Evolutionary conservation across 345 rosid species (phyloP).

Genomic region (Brassica nigra): DNA sequence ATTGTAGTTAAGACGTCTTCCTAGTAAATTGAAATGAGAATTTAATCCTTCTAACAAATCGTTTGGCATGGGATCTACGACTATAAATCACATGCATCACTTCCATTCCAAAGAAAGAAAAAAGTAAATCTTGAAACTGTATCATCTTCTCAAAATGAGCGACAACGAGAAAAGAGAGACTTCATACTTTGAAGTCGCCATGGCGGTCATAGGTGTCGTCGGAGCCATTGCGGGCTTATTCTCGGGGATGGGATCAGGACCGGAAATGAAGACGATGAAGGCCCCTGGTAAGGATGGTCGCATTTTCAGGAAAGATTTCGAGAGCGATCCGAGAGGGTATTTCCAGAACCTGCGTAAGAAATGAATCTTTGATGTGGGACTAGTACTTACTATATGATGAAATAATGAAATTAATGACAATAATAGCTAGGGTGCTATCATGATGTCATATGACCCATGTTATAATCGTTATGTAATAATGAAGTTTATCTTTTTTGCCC

Average conservation of each 20-base stretch:
- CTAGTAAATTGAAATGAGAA: conserved; percentile 12
- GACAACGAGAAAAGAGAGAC: background rate
- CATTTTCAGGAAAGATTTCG: conserved; percentile 13
- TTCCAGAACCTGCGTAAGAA: conserved; percentile 30
- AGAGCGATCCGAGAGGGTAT: conserved; percentile 20
- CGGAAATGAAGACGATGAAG: conserved; percentile 15
- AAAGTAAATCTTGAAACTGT: background rate
- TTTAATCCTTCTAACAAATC: conserved; percentile 6
- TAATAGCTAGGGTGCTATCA: background rate
- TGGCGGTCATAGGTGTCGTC: conserved; percentile 10
- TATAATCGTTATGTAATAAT: background rate
- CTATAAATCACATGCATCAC: conserved; percentile 20
- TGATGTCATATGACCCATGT: conserved; percentile 19
- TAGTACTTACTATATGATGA: background rate
- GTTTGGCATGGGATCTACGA: background rate
- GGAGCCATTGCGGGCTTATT: conserved; percentile 24
- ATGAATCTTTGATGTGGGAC: conserved; percentile 8
- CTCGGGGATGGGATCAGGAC: background rate
- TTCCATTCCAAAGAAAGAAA: too few species aligned
- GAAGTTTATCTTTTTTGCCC: background rate
- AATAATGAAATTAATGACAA: background rate
- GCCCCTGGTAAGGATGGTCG: conserved; percentile 31
- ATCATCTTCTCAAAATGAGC: conserved; percentile 1
- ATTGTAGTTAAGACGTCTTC: background rate
- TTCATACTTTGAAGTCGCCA: background rate